Evolutionary conservation across 2,329 filamentous ascomycete genomes (phyloP), one percentile per base, ranked within the genome.

Genomic region (Colletotrichum karsti): DNA sequence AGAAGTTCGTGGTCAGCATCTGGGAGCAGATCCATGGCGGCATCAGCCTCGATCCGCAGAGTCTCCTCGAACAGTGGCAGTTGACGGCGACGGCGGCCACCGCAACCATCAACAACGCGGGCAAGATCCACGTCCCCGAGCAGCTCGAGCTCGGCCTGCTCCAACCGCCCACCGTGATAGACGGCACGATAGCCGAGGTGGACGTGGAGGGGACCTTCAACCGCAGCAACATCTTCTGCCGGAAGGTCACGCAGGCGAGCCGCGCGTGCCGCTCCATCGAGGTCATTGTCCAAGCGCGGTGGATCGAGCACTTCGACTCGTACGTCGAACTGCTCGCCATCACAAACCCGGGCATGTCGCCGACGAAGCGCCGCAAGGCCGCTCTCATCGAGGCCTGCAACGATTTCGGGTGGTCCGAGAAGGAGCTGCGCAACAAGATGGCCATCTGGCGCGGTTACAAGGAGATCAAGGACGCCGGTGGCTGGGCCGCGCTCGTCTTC

Each of bases 381-480:
- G 84, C 83, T 0, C 78, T 88, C 12, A 82, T 83, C 63, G 85
- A 87, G 71, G 86, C 87, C 0, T 88, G 86, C 70, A 76, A 80
- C 12, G 82, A 84, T 54, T 87, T 89, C 65, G 80, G 80, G 2
- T 88, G 86, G 86, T 81, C 83, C 4, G 87, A 88, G 71, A 88
- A 88, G 71, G 86, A 89, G 67, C 73, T 88, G 18, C 81, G 87
- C 12, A 89, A 89, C 70, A 78, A 77, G 67, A 78, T 77, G 76
- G 75, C 77, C 10, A 72, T 89, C 63, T 89, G 87, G 87, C 82
- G 85, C 58, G 86, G 87, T 10, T 89, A 89, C 73, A 83, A 86
- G 69, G 85, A 88, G 73, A 88, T 89, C 71, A 85, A 87, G 74
- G 83, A 87, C 56, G 81, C 82, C 18, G 87, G 84, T 3, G 87